phyloP scores from a whole-genome alignment of 331 rosid genomes.

The Cydonia oblonga region DNA sequence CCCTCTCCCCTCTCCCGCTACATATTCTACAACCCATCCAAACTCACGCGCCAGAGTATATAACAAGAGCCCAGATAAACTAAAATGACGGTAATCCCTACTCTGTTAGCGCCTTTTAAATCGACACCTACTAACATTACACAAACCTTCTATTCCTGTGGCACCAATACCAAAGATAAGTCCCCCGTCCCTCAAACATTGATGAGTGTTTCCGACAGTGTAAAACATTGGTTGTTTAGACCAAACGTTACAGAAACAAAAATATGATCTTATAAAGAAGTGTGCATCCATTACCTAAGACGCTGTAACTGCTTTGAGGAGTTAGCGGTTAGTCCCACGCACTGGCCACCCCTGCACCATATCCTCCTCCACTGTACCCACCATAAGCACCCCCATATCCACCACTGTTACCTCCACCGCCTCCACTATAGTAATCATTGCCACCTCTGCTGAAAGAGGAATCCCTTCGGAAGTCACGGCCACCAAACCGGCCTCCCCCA shows the following conservation, averaged over 20 bases:
- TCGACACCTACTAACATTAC: slow-evolving; percentile 36
- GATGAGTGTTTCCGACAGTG: slow-evolving; percentile 27
- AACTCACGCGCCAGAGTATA: slow-evolving; percentile 21
- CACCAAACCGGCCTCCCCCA: slow-evolving; percentile 80
- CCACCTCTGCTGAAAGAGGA: slow-evolving; percentile 48
- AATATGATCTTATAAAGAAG: slow-evolving; percentile 24
- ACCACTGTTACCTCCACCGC: slow-evolving; percentile 47
- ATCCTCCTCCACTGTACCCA: slow-evolving; percentile 47
- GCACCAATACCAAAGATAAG: slow-evolving; percentile 26
- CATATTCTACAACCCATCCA: slow-evolving; percentile 41
- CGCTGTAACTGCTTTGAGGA: slow-evolving; percentile 23
- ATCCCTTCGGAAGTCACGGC: slow-evolving; percentile 74
- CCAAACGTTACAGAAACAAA: slow-evolving; percentile 16
- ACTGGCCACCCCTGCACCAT: slow-evolving; percentile 64
- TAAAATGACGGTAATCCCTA: slow-evolving; percentile 31
- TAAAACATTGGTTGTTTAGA: slow-evolving; percentile 24
- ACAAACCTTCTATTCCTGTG: slow-evolving; percentile 41
- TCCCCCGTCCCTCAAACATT: slow-evolving; percentile 29
- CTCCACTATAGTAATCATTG: slow-evolving; percentile 51
- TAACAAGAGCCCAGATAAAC: slow-evolving; percentile 13
- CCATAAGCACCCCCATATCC: slow-evolving; percentile 43
- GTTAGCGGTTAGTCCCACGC: slow-evolving; percentile 71
- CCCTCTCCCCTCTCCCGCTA: slow-evolving; percentile 32
- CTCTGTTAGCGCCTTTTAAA: slow-evolving; percentile 38
- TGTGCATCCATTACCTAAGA: slow-evolving; percentile 40